phyloP scores from a whole-genome alignment of 768 basidiomycete genomes.

The Lentinula lateritia region DNA sequence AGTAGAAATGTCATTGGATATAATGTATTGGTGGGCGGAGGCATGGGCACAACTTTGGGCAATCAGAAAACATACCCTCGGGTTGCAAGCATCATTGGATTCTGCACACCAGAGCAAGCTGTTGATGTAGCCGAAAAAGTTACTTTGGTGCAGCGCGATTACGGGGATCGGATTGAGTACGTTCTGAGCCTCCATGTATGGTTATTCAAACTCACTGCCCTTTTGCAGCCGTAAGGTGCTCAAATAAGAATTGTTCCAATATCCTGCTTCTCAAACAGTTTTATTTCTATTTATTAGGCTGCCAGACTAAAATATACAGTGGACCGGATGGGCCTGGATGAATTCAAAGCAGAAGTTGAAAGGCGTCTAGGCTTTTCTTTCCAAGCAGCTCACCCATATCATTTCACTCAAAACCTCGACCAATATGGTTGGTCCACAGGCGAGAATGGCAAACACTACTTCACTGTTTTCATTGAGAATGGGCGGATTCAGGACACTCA shows the following conservation, averaged over 20 bases:
- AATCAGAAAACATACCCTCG: slow-evolving; percentile 99
- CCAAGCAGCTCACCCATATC: slow-evolving; percentile 65
- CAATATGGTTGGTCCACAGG: slow-evolving; percentile 92
- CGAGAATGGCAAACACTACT: slow-evolving; percentile 84
- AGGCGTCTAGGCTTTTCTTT: slow-evolving; percentile 77
- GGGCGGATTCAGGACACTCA: slow-evolving; percentile 94
- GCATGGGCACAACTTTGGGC: slow-evolving; percentile 99
- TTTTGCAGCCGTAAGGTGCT: slow-evolving; percentile 48
- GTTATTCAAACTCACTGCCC: slow-evolving; percentile 1
- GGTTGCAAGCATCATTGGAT: slow-evolving; percentile 81
- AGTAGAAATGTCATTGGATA: slow-evolving; percentile 80
- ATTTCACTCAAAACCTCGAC: slow-evolving; percentile 87
- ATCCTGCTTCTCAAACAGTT: neutral
- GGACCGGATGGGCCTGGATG: slow-evolving; percentile 87
- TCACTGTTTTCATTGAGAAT: slow-evolving; percentile 94
- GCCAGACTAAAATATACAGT: slow-evolving; percentile 95
- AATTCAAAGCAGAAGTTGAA: slow-evolving; percentile 88
- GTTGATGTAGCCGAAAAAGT: slow-evolving; percentile 85
- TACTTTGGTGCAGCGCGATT: slow-evolving; percentile 89
- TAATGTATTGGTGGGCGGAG: slow-evolving; percentile 92
- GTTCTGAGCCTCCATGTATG: slow-evolving; percentile 21
- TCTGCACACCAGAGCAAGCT: slow-evolving; percentile 86
- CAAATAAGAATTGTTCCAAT: neutral
- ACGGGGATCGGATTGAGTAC: slow-evolving; percentile 92
- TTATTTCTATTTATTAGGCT: slow-evolving; percentile 36